phyloP scores from a whole-genome alignment of 768 basidiomycete species.

The Fibroporia radiculosa region DNA sequence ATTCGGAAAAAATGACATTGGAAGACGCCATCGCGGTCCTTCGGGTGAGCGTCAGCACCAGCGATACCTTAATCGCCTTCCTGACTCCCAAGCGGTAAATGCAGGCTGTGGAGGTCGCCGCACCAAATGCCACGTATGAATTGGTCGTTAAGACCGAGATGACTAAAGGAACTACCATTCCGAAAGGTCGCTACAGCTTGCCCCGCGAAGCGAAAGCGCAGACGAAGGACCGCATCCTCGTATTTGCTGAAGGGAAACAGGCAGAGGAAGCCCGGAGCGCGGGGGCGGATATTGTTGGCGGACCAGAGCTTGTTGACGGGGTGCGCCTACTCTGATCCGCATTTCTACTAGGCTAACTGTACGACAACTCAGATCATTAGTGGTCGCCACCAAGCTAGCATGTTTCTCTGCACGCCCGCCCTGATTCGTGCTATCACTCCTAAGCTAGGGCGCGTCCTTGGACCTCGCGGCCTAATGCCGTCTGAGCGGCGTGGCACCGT shows the following conservation, averaged over 20 bases:
- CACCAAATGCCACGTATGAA: conserved; percentile 71
- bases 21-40: conserved; percentile 61
- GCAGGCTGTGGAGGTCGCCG: conserved; percentile 79
- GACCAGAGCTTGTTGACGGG: conserved; percentile 80
- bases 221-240: conserved; percentile 72
- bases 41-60: conserved; percentile 38
- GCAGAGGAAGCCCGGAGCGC: conserved; percentile 80
- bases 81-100: not conserved
- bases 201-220: conserved; percentile 74
- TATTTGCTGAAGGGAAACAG: conserved; percentile 82
- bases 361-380: conserved; percentile 50
- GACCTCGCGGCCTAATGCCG: conserved; percentile 94
- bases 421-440: conserved; percentile 75
- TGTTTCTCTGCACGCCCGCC: conserved; percentile 76
- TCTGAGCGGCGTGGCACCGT: conserved; percentile 91
- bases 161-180: conserved; percentile 71
- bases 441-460: conserved; percentile 67
- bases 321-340: conserved; percentile 36
- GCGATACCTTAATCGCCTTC: not conserved
- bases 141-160: conserved; percentile 74
- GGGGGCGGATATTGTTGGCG: conserved; percentile 89
- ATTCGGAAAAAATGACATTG: conserved; percentile 59
- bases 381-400: conserved; percentile 70
- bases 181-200: conserved; percentile 83
- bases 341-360: not conserved